Conservation (phyloP, 2,329 filamentous ascomycete species). For the Cordyceps farinosa region DNA sequence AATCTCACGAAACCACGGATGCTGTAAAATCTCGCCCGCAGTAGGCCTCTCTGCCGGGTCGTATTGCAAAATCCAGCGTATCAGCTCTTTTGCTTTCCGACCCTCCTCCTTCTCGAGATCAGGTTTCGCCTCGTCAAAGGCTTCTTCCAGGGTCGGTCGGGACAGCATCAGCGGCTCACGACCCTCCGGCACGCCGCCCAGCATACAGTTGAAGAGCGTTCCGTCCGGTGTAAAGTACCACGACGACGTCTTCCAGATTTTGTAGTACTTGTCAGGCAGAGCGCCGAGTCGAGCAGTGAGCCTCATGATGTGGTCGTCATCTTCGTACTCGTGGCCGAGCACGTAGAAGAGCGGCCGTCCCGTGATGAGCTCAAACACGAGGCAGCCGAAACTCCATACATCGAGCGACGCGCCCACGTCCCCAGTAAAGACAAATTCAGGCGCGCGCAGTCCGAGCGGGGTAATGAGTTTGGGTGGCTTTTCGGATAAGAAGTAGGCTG, state of each 20-base stretch:
- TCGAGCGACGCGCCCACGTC: slow-evolving; percentile 19
- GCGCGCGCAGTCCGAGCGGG: background rate
- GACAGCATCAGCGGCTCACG: slow-evolving; percentile 25
- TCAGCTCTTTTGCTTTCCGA: slow-evolving; percentile 25
- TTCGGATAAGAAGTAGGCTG: slow-evolving; percentile 26
- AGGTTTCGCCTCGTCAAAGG: slow-evolving; percentile 25
- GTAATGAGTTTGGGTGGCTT: slow-evolving; percentile 22
- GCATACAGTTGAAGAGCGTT: slow-evolving; percentile 26
- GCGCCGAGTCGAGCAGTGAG: slow-evolving; percentile 23
- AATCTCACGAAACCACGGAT: slow-evolving; percentile 29
- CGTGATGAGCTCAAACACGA: slow-evolving; percentile 30
- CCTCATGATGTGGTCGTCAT: slow-evolving; percentile 24
- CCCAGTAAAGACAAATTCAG: background rate
- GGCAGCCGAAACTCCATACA: slow-evolving; percentile 32
- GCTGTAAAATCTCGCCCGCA: slow-evolving; percentile 26
- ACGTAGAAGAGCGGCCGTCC: slow-evolving; percentile 28
- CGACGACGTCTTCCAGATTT: slow-evolving; percentile 26
- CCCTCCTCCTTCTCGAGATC: slow-evolving; percentile 27
- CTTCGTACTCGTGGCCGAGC: slow-evolving; percentile 19
- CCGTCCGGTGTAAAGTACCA: slow-evolving; percentile 27
- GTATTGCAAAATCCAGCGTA: slow-evolving; percentile 31
- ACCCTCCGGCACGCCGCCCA: slow-evolving; percentile 25
- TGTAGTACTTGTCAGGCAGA: slow-evolving; percentile 22
- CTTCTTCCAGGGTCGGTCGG: slow-evolving; percentile 26
- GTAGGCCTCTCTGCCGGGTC: slow-evolving; percentile 29